These are phyloP conservation scores for Hibiscus syriacus DNA, from an alignment of 345 rosid species.

Conservation along the genomic window DNA sequence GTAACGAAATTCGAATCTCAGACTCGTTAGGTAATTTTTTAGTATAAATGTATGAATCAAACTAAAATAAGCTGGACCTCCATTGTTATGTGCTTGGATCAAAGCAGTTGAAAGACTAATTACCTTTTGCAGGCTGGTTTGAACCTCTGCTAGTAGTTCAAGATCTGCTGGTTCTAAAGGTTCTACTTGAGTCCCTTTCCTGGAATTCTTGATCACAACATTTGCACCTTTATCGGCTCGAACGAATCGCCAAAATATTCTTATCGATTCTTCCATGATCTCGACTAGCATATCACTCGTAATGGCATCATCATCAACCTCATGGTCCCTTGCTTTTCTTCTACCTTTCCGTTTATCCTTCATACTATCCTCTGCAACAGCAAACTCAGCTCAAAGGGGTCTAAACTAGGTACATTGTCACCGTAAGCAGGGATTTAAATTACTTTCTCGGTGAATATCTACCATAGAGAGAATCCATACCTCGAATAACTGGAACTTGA, in stretches of 20 bases:
- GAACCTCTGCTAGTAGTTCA: constrained; percentile 47
- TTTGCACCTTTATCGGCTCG: constrained; percentile 64
- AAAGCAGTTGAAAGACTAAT: too few relatives aligned
- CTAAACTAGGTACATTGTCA: too few relatives aligned
- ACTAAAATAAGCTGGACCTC: background rate
- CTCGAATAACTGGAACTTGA: constrained; percentile 89
- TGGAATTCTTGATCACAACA: constrained; percentile 26
- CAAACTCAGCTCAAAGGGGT: background rate
- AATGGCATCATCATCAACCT: constrained; percentile 23
- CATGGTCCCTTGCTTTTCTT: constrained; percentile 24
- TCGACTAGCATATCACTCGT: constrained; percentile 67
- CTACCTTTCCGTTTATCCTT: constrained; percentile 42
- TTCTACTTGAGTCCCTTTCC: constrained; percentile 46
- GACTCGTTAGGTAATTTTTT: too few relatives aligned
- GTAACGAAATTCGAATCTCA: background rate
- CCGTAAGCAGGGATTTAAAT: background rate
- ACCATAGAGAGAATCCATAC: constrained; percentile 19
- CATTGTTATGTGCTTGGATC: too few relatives aligned
- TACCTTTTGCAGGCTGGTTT: constrained; percentile 62
- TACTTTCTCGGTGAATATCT: background rate
- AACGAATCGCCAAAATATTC: constrained; percentile 76
- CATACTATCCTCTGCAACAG: constrained; percentile 54
- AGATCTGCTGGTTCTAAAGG: constrained; percentile 45
- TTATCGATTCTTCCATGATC: constrained; percentile 83
- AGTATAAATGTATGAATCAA: background rate